Evolutionary conservation across 345 rosid genomes (phyloP), one percentile per base, ranked within the genome.

Genomic region (Sonneratia caseolaris): DNA sequence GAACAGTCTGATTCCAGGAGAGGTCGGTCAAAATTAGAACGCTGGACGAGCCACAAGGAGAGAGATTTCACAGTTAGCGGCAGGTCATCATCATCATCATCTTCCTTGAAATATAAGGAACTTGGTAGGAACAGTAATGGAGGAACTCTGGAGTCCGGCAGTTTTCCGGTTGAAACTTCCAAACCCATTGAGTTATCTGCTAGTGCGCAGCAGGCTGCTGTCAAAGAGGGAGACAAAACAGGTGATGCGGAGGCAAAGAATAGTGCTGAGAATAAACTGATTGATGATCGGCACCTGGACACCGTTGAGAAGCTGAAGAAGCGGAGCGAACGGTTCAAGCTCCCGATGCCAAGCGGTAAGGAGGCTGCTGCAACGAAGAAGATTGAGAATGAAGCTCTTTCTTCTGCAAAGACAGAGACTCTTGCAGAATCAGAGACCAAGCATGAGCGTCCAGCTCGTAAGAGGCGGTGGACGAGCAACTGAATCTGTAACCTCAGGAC

Each of bases 241-340:
- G 75, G 72, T 70, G 88, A 84, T 67, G 76, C 75, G 35, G 93
- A 89, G 4, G 35, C 36, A 73, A 81, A 69, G 70, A 91, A 82
- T 83, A 92, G 86, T 78, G 75, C 73, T 42, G 88, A 82, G 66
- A 72, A 77, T 72, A 87, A 85, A 71, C 85, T 85, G 36, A 37
- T 72, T 37, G 92, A 90, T 75, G 91, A 89, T 78, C 84, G 82
- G 64, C 98, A 89, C 79, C 80, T 88, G 56, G 97, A 92, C 79
- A 95, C 98, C 0, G 92, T 95, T 27, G 99, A 92, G 86, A 95
- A 92, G 87, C 83, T 95, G 79, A 95, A 95, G 89, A 95, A 95
- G 78, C 88, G 99, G 67, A 95, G 99, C 65, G 98, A 95, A 86
- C 83, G 99, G 77, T 95, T 95, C 86, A 95, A 89, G 81, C 90